These are phyloP conservation scores for Epichloe scottii DNA, from an alignment of 2,329 filamentous ascomycete species.

Conservation along the genomic window DNA sequence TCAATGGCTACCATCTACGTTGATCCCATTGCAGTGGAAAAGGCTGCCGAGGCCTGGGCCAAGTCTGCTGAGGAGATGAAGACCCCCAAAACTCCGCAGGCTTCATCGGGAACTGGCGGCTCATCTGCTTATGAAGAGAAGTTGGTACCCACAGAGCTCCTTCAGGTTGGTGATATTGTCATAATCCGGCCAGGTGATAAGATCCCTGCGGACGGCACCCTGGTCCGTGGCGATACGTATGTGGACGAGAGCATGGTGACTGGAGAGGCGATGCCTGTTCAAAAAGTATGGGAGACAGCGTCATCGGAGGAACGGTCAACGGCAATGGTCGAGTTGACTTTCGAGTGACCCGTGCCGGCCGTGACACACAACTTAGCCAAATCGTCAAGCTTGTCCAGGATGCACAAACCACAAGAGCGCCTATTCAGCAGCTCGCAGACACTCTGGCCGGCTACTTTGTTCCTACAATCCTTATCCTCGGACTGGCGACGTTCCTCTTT, in stretches of 20 bases:
- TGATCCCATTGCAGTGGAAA: conserved; percentile 86
- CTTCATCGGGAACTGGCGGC: conserved; percentile 25
- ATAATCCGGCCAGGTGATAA: conserved; percentile 91
- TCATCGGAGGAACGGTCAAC: conserved; percentile 95
- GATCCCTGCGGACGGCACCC: conserved; percentile 80
- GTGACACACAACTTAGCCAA: conserved; percentile 92
- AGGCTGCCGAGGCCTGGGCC: conserved; percentile 68
- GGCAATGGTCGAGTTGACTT: conserved; percentile 86
- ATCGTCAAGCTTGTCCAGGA: conserved; percentile 98
- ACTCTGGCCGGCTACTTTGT: conserved; percentile 89
- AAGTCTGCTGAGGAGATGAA: conserved; percentile 17
- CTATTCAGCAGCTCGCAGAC: conserved; percentile 89
- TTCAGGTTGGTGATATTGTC: conserved; percentile 88
- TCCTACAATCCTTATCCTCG: conserved; percentile 74
- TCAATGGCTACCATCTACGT: conserved; percentile 96
- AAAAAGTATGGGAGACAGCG: conserved; percentile 62
- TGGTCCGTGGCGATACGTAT: conserved; percentile 84
- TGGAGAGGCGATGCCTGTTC: conserved; percentile 88
- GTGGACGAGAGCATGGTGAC: conserved; percentile 98
- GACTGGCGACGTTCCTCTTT: conserved; percentile 68
- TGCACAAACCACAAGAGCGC: conserved; percentile 85
- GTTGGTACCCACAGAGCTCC: conserved; percentile 82
- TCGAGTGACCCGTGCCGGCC: conserved; percentile 79
- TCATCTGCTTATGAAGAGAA: conserved; percentile 62
- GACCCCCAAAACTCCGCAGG: conserved; percentile 31